These are phyloP conservation scores for Naegleria fowleri DNA, from an alignment of 208 protist genomes.

Conservation along the genomic window DNA sequence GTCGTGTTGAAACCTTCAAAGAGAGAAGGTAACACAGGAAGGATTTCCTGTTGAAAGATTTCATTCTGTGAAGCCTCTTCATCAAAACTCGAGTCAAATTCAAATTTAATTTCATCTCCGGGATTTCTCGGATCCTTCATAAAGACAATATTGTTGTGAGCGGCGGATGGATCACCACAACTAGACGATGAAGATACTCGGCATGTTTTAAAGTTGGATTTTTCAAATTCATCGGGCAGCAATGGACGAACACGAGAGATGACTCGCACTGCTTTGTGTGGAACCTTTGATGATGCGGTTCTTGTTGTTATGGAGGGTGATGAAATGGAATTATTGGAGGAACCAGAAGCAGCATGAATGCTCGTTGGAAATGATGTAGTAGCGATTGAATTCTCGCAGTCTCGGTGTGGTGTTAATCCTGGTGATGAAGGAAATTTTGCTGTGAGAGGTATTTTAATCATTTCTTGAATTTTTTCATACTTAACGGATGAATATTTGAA, in stretches of 20 bases:
- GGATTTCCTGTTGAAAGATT: slow-evolving; percentile 35
- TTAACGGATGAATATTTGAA: too few relatives aligned
- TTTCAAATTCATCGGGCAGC: neutral
- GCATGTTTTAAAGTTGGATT: neutral
- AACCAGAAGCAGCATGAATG: too few relatives aligned
- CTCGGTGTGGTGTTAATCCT: too few relatives aligned
- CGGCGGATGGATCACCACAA: too few relatives aligned
- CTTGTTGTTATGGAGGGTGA: too few relatives aligned
- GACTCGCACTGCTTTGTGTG: neutral
- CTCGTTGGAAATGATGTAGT: too few relatives aligned
- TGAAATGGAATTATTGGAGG: too few relatives aligned
- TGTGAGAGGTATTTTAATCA: too few relatives aligned
- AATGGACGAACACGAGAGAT: neutral
- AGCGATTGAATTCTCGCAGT: too few relatives aligned
- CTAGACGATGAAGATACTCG: neutral
- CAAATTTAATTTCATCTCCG: neutral
- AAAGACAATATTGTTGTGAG: neutral
- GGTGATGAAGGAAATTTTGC: too few relatives aligned
- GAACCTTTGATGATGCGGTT: neutral
- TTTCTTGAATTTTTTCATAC: too few relatives aligned
- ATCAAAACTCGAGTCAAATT: slow-evolving; percentile 34
- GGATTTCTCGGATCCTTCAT: slow-evolving; percentile 7
- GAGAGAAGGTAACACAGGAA: neutral
- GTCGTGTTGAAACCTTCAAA: slow-evolving; percentile 7
- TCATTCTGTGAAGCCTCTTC: slow-evolving; percentile 16